Percentiles rank a stretch among this genome's conserved stretches.
These are phyloP conservation scores for Colletotrichum tabaci DNA, from an alignment of 2,329 filamentous ascomycete genomes.

Conservation along the genomic window DNA sequence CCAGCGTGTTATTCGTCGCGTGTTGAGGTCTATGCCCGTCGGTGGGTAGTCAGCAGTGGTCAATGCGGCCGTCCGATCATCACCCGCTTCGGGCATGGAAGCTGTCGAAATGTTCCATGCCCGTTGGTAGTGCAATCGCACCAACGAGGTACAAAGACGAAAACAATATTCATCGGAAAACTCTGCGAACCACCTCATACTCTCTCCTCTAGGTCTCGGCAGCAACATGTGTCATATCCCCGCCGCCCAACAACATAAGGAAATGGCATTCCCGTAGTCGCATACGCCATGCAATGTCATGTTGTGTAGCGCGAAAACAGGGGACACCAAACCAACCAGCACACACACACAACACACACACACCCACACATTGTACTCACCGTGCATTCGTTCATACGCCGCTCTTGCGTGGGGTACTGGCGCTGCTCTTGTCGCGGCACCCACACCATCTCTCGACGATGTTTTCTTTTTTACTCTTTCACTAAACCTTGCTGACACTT, in stretches of 20 bases:
- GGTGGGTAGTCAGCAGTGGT: not conserved
- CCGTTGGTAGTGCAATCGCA: not conserved
- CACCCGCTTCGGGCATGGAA: constrained; percentile 12
- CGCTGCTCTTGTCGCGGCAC: not conserved
- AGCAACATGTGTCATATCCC: not conserved
- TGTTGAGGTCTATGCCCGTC: not conserved
- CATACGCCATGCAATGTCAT: constrained; percentile 29
- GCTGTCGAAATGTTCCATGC: constrained; percentile 23
- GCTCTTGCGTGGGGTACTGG: constrained; percentile 14
- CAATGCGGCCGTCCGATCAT: constrained; percentile 4
- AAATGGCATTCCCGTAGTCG: constrained; percentile 15
- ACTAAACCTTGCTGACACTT: not conserved
- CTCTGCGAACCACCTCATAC: not conserved
- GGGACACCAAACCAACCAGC: not conserved
- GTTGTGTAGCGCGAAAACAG: not conserved
- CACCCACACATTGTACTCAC: not conserved
- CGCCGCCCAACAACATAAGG: constrained; percentile 2
- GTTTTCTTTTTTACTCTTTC: constrained; percentile 12
- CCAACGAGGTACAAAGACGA: not conserved
- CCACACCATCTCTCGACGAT: constrained; percentile 12
- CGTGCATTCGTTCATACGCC: not conserved
- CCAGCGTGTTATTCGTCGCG: not conserved
- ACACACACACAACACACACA: constrained; percentile 5
- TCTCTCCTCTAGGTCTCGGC: not conserved
- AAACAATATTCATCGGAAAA: not conserved